Evolutionary conservation across 345 rosid genomes (phyloP).

Genomic region (Pugionium cornutum): DNA sequence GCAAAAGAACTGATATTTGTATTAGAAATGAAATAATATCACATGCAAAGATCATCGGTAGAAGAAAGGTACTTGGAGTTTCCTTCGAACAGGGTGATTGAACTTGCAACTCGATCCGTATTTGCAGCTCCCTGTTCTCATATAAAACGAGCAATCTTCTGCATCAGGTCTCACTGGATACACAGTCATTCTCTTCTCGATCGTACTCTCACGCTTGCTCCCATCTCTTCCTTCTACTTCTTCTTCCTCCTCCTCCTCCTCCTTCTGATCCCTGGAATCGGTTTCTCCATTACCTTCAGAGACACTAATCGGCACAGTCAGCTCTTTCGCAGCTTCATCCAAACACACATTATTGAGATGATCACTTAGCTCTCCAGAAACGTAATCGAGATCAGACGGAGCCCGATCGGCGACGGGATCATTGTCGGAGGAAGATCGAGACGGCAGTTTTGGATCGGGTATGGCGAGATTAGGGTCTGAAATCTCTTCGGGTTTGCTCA

Average conservation of each 20-base stretch:
- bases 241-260: constrained; percentile 14
- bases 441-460: constrained; percentile 26
- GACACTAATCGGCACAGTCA: constrained; percentile 21
- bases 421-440: constrained; percentile 33
- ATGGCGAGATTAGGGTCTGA: neutral
- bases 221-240: constrained; percentile 7
- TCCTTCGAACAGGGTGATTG: constrained; percentile 74
- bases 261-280: constrained; percentile 19
- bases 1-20: neutral
- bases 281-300: constrained; percentile 18
- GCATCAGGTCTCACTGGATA: constrained; percentile 88
- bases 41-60: constrained; percentile 12
- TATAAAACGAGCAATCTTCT: constrained; percentile 80
- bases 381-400: constrained; percentile 30
- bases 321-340: constrained; percentile 25
- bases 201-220: constrained; percentile 23
- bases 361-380: constrained; percentile 29
- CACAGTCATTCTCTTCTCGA: constrained; percentile 40
- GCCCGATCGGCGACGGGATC: constrained; percentile 27
- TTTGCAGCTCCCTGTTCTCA: constrained; percentile 87
- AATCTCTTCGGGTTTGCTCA: constrained; percentile 36
- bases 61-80: constrained; percentile 55
- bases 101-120: constrained; percentile 93
- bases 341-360: constrained; percentile 47
- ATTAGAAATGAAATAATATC: neutral